Evolutionary conservation across 331 rosid genomes (phyloP), one percentile per base, ranked within the genome.

Genomic region (Rosa hybrid): DNA sequence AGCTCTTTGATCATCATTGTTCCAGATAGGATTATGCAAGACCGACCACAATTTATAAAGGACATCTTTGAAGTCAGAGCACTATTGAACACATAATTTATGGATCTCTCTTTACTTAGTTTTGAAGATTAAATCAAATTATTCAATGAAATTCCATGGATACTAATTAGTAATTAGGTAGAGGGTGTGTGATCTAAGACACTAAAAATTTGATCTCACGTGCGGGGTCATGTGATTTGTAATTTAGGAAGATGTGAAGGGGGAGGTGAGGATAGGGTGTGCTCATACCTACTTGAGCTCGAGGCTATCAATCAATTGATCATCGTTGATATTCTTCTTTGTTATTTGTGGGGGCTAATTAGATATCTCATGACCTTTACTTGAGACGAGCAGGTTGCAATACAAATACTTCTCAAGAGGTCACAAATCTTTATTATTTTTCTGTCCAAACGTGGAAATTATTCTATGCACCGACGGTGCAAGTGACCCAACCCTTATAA

Each of bases 71-170:
- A 10, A 44, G 60, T 76, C 79, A 76, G 38, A 54, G 7, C 20
- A 25, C 5, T 42, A 44, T n/a, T 56, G 1, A 13, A 30, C 70
- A 30, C 44, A 64, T 64, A 30, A 27, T 5, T 64, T 16, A 6
- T 65, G 18, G 20, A 67, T 76, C 14, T 56, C 46, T 76, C 25
- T 67, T 67, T 67, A 14, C 74, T 48, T 81, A 12, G 7, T 64
- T 65, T 81, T 42, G 20, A 81, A 74, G 80, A 17, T 67, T 67
- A 38, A 17, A 34, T 67, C 71, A 38, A 39, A 38, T 67, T 14
- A 34, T 67, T 38, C 3, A 17, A 62, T 23, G 48, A 2, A 14
- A 34, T 6, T 10, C 1, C 67, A 8, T 74, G 44, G 41, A 12
- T 4, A 54, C 16, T 6, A 12, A 6, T 34, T n/a, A n/a, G 54